These are phyloP conservation scores for Melocanna baccifera DNA, from an alignment of 176 grass and related monocot species.

Conservation along the genomic window DNA sequence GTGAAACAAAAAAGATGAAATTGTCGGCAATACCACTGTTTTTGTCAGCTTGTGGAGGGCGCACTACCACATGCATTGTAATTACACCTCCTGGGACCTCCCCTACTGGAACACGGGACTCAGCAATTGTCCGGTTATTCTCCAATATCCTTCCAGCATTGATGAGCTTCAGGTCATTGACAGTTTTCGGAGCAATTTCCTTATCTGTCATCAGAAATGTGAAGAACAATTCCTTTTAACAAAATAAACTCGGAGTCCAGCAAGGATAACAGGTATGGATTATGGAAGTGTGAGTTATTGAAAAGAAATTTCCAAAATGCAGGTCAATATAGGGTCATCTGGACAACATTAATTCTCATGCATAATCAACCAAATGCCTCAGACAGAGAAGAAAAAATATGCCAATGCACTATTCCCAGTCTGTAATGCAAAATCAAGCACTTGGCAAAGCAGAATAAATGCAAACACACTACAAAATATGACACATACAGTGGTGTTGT, in stretches of 20 bases:
- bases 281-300: background rate
- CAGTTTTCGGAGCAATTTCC: slow-evolving; percentile 67
- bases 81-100: slow-evolving; percentile 86
- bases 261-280: background rate
- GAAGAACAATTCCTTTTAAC: slow-evolving; percentile 19
- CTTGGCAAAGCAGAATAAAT: background rate
- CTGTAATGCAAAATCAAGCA: slow-evolving; percentile 1
- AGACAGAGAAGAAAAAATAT: background rate
- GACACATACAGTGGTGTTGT: background rate
- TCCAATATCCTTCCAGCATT: slow-evolving; percentile 94
- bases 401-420: background rate
- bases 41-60: slow-evolving; percentile 75
- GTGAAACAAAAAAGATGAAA: slow-evolving; percentile 24
- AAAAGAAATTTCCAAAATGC: background rate
- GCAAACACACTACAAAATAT: background rate
- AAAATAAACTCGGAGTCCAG: slow-evolving; percentile 4
- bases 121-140: slow-evolving; percentile 72
- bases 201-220: slow-evolving; percentile 53
- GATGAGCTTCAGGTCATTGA: slow-evolving; percentile 89
- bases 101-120: slow-evolving; percentile 73
- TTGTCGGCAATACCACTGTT: slow-evolving; percentile 54
- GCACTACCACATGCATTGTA: slow-evolving; percentile 93
- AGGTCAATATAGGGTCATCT: background rate
- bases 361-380: background rate
- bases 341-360: background rate